These are phyloP conservation scores for Arthrobotrys conoides DNA, from an alignment of 2,329 filamentous ascomycete genomes.

Conservation along the genomic window DNA sequence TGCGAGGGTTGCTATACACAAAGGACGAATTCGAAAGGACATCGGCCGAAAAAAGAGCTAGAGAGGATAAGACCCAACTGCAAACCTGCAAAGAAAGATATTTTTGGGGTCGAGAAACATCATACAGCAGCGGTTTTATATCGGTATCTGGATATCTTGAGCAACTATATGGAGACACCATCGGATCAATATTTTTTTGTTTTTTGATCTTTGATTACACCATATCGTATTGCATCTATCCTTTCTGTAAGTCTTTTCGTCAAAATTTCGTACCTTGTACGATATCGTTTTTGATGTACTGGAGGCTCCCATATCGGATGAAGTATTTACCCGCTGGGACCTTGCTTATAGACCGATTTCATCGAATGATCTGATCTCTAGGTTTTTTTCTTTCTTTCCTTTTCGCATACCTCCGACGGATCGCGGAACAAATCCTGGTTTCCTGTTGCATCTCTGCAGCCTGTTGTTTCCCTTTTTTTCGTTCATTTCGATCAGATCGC, in stretches of 20 bases:
- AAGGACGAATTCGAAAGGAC: background rate
- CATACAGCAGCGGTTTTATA: slow-evolving; percentile 24
- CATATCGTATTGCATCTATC: background rate
- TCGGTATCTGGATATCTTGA: slow-evolving; percentile 28
- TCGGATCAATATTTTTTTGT: background rate
- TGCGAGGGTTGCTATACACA: slow-evolving; percentile 4
- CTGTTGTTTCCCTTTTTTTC: background rate
- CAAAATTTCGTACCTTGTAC: background rate
- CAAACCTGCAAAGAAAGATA: background rate
- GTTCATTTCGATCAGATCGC: background rate
- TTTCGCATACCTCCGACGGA: background rate
- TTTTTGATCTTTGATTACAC: background rate
- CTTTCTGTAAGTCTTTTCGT: background rate
- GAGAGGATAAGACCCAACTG: background rate
- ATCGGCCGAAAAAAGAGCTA: no score
- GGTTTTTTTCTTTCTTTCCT: background rate
- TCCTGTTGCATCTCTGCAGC: background rate
- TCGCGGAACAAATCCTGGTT: background rate
- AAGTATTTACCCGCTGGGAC: slow-evolving; percentile 21
- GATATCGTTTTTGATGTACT: background rate
- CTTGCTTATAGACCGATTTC: slow-evolving; percentile 16
- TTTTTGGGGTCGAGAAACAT: slow-evolving; percentile 26
- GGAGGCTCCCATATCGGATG: background rate
- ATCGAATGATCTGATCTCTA: background rate
- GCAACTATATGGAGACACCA: slow-evolving; percentile 12